Conservation (phyloP, 768 basidiomycete species). For the Mycena amicta region DNA sequence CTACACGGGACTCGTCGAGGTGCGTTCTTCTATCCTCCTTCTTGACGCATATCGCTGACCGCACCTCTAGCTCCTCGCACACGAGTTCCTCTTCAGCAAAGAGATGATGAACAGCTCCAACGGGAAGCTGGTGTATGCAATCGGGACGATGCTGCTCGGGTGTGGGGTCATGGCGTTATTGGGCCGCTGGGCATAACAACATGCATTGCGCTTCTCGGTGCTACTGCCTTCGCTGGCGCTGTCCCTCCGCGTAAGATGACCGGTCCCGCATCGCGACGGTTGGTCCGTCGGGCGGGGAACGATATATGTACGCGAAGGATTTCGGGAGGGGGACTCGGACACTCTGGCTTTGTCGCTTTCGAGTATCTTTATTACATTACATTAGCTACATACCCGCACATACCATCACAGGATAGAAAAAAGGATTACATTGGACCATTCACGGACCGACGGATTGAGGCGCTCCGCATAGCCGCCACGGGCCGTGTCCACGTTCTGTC, state of each 20-base stretch:
- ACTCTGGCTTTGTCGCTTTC: no score
- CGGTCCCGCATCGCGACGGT: neutral
- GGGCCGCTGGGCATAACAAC: slow-evolving; percentile 83
- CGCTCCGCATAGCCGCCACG: no score
- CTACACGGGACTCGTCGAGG: slow-evolving; percentile 87
- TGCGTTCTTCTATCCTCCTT: slow-evolving; percentile 29
- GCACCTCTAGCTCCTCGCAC: slow-evolving; percentile 83
- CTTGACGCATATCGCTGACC: slow-evolving; percentile 8
- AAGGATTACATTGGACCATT: no score
- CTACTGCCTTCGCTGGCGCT: neutral
- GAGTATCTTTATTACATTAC: neutral
- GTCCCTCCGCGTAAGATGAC: neutral
- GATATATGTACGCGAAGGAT: no score
- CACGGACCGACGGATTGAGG: no score
- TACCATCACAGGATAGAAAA: no score
- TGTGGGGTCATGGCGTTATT: slow-evolving; percentile 89
- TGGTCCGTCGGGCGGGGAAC: neutral
- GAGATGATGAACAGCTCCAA: slow-evolving; percentile 78
- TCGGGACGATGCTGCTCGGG: slow-evolving; percentile 80
- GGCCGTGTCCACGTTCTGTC: no score
- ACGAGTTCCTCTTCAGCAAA: slow-evolving; percentile 91
- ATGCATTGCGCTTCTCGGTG: no score
- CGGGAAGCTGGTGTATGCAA: slow-evolving; percentile 66
- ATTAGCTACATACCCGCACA: neutral
- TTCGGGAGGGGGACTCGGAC: no score